Evolutionary conservation across 2,329 filamentous ascomycete genomes (phyloP), one percentile per base, ranked within the genome.

Genomic region (Fusarium sp.): DNA sequence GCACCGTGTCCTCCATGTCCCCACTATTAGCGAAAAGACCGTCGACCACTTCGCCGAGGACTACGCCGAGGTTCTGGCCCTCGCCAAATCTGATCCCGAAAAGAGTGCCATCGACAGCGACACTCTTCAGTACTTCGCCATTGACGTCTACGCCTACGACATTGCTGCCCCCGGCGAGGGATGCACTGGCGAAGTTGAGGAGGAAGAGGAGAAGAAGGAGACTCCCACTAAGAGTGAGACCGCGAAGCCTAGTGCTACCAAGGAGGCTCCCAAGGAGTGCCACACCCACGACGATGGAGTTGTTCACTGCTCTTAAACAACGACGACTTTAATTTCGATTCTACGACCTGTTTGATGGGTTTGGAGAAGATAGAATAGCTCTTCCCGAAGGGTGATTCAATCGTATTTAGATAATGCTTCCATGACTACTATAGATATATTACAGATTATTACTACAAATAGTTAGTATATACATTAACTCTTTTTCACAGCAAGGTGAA

Each of bases 121-220:
- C 65, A 83, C 85, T 0, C 80, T 92, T 41, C 87, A 90, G 77
- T 90, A 89, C 76, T 92, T 92, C 74, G 89, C 90, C 6, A 83
- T 90, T 8, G 88, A 91, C 60, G 87, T 82, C 2, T 92, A 89
- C 75, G 89, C 89, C 0, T 87, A 84, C 66, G 89, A 92, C 62
- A 83, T 92, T 70, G 86, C 86, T 9, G 80, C 87, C 7, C 89
- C 89, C 0, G 89, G 89, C 0, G 81, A 84, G 28, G 89, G 89
- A 0, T 92, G 89, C 74, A 75, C 84, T 0, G 88, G 89, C 5
- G 79, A 80, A 67, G 28, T 48, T 6, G 69, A 69, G 43, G 56
- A 67, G n/a, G 57, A 66, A 14, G 56, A 54, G 2, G 41, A 64
- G 45, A 59, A 65, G 32, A 58, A 65, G 39, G 53, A 67, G 50